Base-by-base conservation (phyloP, 1,284 basidiomycete species). In the Amylostereum chailletii region DNA sequence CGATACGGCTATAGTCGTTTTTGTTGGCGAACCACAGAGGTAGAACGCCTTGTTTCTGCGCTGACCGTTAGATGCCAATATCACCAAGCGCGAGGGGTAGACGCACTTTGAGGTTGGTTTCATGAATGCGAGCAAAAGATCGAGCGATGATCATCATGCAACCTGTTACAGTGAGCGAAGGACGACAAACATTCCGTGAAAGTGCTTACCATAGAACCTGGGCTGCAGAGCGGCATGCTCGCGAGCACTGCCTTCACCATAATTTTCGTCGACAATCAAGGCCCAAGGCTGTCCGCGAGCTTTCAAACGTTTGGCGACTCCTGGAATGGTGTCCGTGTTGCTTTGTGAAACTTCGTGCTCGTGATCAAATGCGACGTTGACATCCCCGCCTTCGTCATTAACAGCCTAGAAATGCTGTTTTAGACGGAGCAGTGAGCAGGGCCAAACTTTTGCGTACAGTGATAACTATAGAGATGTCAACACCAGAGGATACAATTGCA, bases 141-240 rank as follows among this genome's bases (percentile, higher is more conserved):
- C 93, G 78, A 0, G 90, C 89, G 49, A 94, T 67, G 59, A 94
- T 92, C 71, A 92, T 70, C 5, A 76, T 79, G 60, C 90, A 92
- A 31, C 90, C 90, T 86, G 52, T 9, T n/a, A 33, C 29, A n/a
- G 34, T 51, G 5, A 41, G 30, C 5, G 29, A 40, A 2, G 11
- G 2, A 26, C 32, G 19, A 37, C 8, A 27, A 33, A 44, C 34
- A 8, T 19, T 19, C 19, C 19, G 19, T 19, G 31, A 40, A 46
- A 53, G 51, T 41, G 60, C 74, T 60, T 67, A 77, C 90, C 91
- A 62, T 96, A 95, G 73, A 95, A 96, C 10, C 96, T 81, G 45
- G 95, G 96, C 65, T 99, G 96, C 34, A 99, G 75, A 10, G 94
- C 94, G 34, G 96, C 96, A 66, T 99, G 96, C 68, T 99, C 96